phyloP scores from a whole-genome alignment of 768 basidiomycete genomes.

The Hydnomerulius pinastri region DNA sequence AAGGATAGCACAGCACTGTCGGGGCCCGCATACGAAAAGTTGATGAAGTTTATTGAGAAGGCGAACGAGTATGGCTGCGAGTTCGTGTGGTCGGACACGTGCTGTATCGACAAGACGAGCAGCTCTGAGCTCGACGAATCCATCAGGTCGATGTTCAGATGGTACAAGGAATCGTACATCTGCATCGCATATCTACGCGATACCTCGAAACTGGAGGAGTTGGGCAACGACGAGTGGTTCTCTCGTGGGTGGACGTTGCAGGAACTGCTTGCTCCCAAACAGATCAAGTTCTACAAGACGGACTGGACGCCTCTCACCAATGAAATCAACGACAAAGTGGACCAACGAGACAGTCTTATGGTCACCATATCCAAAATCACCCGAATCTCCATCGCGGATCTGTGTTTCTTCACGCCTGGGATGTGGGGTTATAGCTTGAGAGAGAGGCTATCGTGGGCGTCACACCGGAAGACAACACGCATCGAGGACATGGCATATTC shows the following conservation, averaged over 20 bases:
- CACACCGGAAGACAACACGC: slow-evolving; percentile 18
- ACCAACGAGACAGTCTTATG: neutral
- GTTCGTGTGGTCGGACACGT: slow-evolving; percentile 6
- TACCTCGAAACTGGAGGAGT: neutral
- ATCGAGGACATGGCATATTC: slow-evolving; percentile 21
- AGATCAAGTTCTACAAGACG: slow-evolving; percentile 15
- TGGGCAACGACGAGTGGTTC: slow-evolving; percentile 15
- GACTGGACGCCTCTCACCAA: slow-evolving; percentile 16
- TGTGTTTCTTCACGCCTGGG: slow-evolving; percentile 4
- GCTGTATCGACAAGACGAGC: slow-evolving; percentile 11
- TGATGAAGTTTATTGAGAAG: slow-evolving; percentile 1
- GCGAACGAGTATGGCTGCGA: neutral
- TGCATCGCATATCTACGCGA: slow-evolving; percentile 10
- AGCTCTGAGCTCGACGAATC: slow-evolving; percentile 16
- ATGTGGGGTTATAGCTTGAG: slow-evolving; percentile 3
- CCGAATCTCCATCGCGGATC: slow-evolving; percentile 3
- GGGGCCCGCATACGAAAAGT: neutral
- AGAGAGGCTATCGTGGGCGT: slow-evolving; percentile 17
- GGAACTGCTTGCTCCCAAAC: slow-evolving; percentile 15
- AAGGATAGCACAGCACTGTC: neutral
- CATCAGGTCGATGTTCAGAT: slow-evolving; percentile 16
- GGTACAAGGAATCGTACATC: slow-evolving; percentile 10
- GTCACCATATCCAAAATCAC: slow-evolving; percentile 3
- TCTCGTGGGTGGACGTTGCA: slow-evolving; percentile 17
- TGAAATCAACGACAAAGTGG: slow-evolving; percentile 1